Base-by-base conservation (phyloP, 371 early-diverging fungal species). In the Mortierella sp. region DNA sequence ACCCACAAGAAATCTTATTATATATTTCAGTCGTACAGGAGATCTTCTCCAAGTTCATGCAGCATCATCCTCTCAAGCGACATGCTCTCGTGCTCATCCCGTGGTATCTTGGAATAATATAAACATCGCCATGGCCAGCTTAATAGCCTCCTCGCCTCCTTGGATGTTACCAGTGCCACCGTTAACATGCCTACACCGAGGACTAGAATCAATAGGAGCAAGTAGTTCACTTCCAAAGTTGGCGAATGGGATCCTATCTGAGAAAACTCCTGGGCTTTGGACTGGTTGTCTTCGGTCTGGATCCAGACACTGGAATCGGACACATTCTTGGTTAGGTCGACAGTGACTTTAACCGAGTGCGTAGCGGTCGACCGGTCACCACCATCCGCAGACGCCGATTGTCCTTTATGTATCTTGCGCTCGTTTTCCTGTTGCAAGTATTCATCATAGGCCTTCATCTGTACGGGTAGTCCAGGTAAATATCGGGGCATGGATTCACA, bases 31-130 rank as follows among this genome's bases (percentile, higher is more conserved):
- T 60, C 61, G 56, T 68, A 60, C 37, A 67, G 24, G 9, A 63
- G 53, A n/a, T 63, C 63, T 46, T 63, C 50, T 26, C 63, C 67
- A 51, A 61, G 27, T 28, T 59, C 75, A 19, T 32, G 52, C 23
- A 70, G 28, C 70, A 64, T 70, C 32, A 70, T 39, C 31, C 59
- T 9, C 17, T 70, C 64, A 41, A 64, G 32, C 5, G 60, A 54
- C 27, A 41, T 30, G 27, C 43, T 26, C 28, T 56, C 64, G 14
- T 15, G 34, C 2, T 60, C 61, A 2, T 60, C 23, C 12, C 26
- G 28, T 1, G 68, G 60, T 0, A 68, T 17, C 49, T 56, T 68
- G 23, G 34, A 60, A 23, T 68, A 68, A 27, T 56, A 56, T 14
- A 68, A 3, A 19, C 55, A 48, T 6, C 56, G 60, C 56, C 56